A percentile compares a stretch with the other conserved stretches of the same genome.
These are phyloP conservation scores for Wickerhamomyces sp. DNA, from an alignment of 1,139 yeast genomes.

Conservation along the genomic window DNA sequence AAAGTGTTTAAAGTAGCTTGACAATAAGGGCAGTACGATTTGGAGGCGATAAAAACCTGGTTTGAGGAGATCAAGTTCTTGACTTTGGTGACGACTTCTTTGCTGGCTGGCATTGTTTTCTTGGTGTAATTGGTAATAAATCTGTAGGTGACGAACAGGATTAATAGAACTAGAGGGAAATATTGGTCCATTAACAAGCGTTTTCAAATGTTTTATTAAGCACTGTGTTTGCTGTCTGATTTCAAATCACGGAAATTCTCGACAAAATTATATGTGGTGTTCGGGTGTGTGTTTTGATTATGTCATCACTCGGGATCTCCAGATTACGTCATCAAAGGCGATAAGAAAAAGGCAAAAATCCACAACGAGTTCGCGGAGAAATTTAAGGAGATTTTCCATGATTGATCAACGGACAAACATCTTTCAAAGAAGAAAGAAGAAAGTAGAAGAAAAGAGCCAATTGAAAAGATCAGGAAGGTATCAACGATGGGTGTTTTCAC, in stretches of 20 bases:
- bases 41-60: slow-evolving; percentile 81
- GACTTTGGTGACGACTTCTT: slow-evolving; percentile 51
- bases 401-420: too few relatives aligned
- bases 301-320: too few relatives aligned
- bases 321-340: too few relatives aligned
- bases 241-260: too few relatives aligned
- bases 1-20: slow-evolving; percentile 54
- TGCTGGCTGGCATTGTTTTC: slow-evolving; percentile 30
- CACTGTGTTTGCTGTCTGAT: neutral
- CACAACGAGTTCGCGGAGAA: too few relatives aligned
- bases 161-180: neutral
- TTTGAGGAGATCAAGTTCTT: slow-evolving; percentile 60
- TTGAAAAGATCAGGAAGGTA: neutral
- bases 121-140: neutral
- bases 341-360: too few relatives aligned
- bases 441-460: neutral
- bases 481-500: slow-evolving; percentile 48
- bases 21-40: slow-evolving; percentile 74
- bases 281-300: too few relatives aligned
- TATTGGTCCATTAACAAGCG: neutral
- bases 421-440: too few relatives aligned
- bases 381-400: too few relatives aligned
- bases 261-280: too few relatives aligned
- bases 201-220: neutral
- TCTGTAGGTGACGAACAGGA: neutral